Conservation (phyloP, 2,329 filamentous ascomycete genomes). For the Penicillium verrucosum region DNA sequence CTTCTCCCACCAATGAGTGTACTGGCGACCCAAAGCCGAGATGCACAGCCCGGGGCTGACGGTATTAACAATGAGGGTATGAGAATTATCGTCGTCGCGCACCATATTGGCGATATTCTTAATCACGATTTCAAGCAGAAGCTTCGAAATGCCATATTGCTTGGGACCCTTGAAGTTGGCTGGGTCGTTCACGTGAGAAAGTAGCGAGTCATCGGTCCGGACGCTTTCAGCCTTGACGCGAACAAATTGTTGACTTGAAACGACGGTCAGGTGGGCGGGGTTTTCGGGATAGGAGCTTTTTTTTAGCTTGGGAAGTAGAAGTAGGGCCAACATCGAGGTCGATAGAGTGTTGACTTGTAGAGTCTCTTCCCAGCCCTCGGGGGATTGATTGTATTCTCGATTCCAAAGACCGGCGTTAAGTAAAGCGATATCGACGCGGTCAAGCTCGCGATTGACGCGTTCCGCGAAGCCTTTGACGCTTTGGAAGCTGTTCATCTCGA, state of each 20-base stretch:
- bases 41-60: slow-evolving; percentile 46
- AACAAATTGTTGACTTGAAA: slow-evolving; percentile 44
- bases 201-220: slow-evolving; percentile 28
- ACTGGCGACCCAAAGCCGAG: slow-evolving; percentile 43
- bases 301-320: slow-evolving; percentile 50
- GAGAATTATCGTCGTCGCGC: slow-evolving; percentile 32
- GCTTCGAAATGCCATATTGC: slow-evolving; percentile 44
- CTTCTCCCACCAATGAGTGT: slow-evolving; percentile 34
- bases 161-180: slow-evolving; percentile 29
- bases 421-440: slow-evolving; percentile 45
- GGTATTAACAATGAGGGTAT: slow-evolving; percentile 45
- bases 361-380: slow-evolving; percentile 51
- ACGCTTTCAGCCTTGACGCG: slow-evolving; percentile 33
- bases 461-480: slow-evolving; percentile 45
- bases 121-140: slow-evolving; percentile 43
- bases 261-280: slow-evolving; percentile 44
- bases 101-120: slow-evolving; percentile 36
- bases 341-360: slow-evolving; percentile 59
- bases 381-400: slow-evolving; percentile 33
- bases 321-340: slow-evolving; percentile 52
- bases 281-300: slow-evolving; percentile 30
- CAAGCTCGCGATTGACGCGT: slow-evolving; percentile 36
- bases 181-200: slow-evolving; percentile 36
- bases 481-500: slow-evolving; percentile 48
- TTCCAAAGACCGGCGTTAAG: slow-evolving; percentile 48